Evolutionary conservation across 768 basidiomycete species (phyloP).

Genomic region (Russula ochroleuca): DNA sequence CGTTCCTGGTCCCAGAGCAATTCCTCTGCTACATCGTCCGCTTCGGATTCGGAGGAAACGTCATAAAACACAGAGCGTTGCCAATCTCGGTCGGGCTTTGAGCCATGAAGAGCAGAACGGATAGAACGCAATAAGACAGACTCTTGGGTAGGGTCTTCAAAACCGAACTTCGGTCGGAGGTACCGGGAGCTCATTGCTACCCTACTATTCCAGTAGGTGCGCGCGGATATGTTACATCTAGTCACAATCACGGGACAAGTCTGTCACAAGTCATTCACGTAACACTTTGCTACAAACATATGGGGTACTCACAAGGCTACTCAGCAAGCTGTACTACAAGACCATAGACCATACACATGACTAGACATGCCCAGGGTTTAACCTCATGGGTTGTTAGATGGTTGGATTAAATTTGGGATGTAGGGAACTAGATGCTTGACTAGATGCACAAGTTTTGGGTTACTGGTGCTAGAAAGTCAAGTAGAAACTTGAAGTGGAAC

Average conservation of each 20-base stretch:
- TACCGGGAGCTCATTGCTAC: conserved; percentile 16
- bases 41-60: conserved; percentile 1
- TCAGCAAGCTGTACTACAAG: background rate
- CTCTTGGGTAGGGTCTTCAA: conserved; percentile 25
- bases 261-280: background rate
- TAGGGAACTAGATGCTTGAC: no score
- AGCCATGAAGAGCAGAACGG: conserved; percentile 54
- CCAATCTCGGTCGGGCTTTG: conserved; percentile 11
- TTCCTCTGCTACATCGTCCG: conserved; percentile 48
- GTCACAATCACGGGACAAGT: conserved; percentile 3
- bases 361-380: no score
- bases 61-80: conserved; percentile 15
- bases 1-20: conserved; percentile 64
- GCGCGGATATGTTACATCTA: background rate
- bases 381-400: background rate
- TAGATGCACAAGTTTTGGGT: no score
- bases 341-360: background rate
- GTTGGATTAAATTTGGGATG: background rate
- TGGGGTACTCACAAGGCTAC: no score
- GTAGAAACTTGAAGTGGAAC: no score
- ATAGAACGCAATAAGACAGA: conserved; percentile 54
- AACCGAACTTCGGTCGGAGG: conserved; percentile 10
- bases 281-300: no score
- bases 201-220: background rate
- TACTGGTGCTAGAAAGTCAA: no score